Conservation (phyloP, 169 alveolate genomes). For the Eimeria praecox region DNA sequence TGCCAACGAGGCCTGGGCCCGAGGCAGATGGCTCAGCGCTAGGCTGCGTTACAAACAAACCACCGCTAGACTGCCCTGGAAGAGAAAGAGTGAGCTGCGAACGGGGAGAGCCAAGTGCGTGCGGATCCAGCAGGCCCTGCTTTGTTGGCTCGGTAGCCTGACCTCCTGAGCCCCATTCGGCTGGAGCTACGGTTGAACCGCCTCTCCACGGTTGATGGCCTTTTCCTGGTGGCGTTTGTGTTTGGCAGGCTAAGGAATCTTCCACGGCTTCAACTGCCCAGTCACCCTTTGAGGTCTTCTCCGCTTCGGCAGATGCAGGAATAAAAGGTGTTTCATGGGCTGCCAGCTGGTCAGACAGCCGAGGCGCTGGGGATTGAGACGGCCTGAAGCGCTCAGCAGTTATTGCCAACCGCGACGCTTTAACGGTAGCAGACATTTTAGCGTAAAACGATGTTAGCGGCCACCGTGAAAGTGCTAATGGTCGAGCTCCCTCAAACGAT, state of each 20-base stretch:
- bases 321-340: background rate
- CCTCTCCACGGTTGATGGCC: background rate
- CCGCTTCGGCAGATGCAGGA: background rate
- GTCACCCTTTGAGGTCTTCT: background rate
- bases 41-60: background rate
- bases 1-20: background rate
- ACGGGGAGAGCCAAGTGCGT: background rate
- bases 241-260: background rate
- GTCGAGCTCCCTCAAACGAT: background rate
- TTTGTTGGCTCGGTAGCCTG: background rate
- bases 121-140: background rate
- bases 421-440: background rate
- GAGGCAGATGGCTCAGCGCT: background rate
- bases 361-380: background rate
- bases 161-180: background rate
- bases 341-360: background rate
- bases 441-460: background rate
- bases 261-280: background rate
- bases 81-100: too few relatives aligned
- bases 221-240: background rate
- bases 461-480: background rate
- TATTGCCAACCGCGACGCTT: background rate
- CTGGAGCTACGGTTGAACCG: background rate
- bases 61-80: background rate
- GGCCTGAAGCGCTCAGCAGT: background rate